phyloP scores from a whole-genome alignment of 1,284 basidiomycete genomes.

The Heliocybe sulcata region DNA sequence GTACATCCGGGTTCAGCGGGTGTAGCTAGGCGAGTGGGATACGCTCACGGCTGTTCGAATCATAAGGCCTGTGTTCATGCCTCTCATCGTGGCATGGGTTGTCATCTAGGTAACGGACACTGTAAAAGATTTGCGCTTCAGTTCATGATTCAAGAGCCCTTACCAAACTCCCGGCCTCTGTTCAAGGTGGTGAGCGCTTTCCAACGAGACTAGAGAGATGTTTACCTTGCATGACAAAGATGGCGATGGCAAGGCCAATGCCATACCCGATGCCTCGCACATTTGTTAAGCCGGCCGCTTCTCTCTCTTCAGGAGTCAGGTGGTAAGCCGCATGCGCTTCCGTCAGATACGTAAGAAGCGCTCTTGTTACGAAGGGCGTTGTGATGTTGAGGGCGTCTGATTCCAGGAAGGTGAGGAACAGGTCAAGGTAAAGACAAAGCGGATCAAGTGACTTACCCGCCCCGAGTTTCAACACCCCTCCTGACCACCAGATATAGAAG shows the following conservation, averaged over 20 bases:
- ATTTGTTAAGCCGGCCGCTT: constrained; percentile 21
- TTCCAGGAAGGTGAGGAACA: background rate
- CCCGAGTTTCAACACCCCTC: constrained; percentile 25
- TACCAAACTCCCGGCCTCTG: constrained; percentile 31
- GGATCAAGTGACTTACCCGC: constrained; percentile 19
- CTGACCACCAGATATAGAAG: constrained; percentile 27
- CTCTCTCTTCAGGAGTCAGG: constrained; percentile 29
- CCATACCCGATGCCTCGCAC: constrained; percentile 50
- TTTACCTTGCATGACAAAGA: constrained; percentile 63
- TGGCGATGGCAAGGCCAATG: constrained; percentile 46
- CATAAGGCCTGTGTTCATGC: constrained; percentile 43
- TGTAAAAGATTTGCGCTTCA: background rate
- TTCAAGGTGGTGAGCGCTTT: background rate
- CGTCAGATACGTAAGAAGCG: constrained; percentile 30
- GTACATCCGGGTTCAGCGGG: background rate
- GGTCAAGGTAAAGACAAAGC: background rate
- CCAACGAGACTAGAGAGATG: constrained; percentile 11
- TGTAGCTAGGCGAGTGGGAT: background rate
- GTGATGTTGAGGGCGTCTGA: constrained; percentile 22
- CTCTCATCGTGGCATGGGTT: constrained; percentile 34
- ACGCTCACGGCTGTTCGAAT: constrained; percentile 41
- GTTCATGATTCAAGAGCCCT: constrained; percentile 4
- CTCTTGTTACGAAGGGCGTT: constrained; percentile 28
- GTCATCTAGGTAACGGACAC: constrained; percentile 25
- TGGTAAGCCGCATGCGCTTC: constrained; percentile 28